Evolutionary conservation across 345 rosid species (phyloP).

Genomic region (Zanthoxylum bungeanum): DNA sequence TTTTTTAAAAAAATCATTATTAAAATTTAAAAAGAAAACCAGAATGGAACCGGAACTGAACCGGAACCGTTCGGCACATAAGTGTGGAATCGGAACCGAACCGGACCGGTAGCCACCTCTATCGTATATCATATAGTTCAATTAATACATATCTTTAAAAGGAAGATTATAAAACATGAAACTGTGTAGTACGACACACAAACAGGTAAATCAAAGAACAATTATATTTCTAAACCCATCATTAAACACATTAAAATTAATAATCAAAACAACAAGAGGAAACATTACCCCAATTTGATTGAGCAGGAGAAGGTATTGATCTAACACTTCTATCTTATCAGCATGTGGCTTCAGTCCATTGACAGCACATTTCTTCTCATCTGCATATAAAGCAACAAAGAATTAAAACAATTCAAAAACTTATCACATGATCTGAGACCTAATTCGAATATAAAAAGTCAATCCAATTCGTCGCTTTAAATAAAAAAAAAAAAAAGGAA

Average conservation of each 20-base stretch:
- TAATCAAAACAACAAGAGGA: constrained; percentile 5
- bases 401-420: constrained; percentile 2
- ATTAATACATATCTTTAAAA: not conserved
- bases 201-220: not conserved
- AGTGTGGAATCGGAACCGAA: too few species aligned
- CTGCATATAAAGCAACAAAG: constrained; percentile 25
- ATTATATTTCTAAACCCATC: not conserved
- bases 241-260: not conserved
- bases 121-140: not conserved
- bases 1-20: too few species aligned
- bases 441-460: not conserved
- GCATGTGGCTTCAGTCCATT: constrained; percentile 33
- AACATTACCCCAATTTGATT: constrained; percentile 55
- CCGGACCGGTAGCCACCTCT: too few species aligned
- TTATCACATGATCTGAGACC: not conserved
- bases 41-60: too few species aligned
- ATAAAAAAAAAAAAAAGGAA: not conserved
- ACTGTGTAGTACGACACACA: not conserved
- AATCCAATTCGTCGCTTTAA: too few species aligned
- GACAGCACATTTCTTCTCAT: constrained; percentile 35
- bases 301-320: constrained; percentile 52
- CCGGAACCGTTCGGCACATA: too few species aligned
- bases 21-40: too few species aligned
- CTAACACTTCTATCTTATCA: constrained; percentile 41
- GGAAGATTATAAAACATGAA: not conserved